phyloP scores from a whole-genome alignment of 2,329 filamentous ascomycete genomes.

The Beauveria sp. region DNA sequence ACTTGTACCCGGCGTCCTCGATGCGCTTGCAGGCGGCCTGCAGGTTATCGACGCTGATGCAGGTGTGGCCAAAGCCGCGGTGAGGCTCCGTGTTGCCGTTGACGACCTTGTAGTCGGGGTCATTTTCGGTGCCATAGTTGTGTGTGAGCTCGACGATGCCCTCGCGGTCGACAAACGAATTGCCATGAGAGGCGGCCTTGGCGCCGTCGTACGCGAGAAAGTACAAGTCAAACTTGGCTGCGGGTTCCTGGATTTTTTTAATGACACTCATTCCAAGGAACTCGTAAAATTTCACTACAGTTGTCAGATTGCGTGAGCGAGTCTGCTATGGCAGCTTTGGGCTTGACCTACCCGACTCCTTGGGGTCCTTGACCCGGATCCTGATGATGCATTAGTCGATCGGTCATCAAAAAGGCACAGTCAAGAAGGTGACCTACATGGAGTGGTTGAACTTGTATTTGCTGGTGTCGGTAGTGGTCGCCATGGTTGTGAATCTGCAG shows the following conservation, averaged over 20 bases:
- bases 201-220: constrained; percentile 85
- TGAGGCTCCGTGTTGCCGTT: constrained; percentile 89
- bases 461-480: constrained; percentile 62
- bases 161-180: constrained; percentile 70
- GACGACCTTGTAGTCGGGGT: constrained; percentile 69
- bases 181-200: constrained; percentile 63
- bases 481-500: constrained; percentile 41
- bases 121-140: constrained; percentile 82
- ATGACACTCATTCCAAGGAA: constrained; percentile 82
- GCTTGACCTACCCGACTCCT: constrained; percentile 54
- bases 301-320: constrained; percentile 9
- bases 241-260: constrained; percentile 72
- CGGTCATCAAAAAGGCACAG: too few species aligned
- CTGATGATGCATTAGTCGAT: constrained; percentile 34
- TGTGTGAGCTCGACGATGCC: constrained; percentile 81
- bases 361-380: constrained; percentile 91
- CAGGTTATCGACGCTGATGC: constrained; percentile 74
- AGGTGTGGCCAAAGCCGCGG: constrained; percentile 79
- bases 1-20: constrained; percentile 82
- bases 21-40: constrained; percentile 84
- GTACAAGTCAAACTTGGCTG: constrained; percentile 90
- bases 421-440: constrained; percentile 51
- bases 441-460: constrained; percentile 85
- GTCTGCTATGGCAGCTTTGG: not conserved
- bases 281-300: constrained; percentile 80